Base-by-base conservation (phyloP, 2,329 filamentous ascomycete species). In the Torrubiella hemipterigena region DNA sequence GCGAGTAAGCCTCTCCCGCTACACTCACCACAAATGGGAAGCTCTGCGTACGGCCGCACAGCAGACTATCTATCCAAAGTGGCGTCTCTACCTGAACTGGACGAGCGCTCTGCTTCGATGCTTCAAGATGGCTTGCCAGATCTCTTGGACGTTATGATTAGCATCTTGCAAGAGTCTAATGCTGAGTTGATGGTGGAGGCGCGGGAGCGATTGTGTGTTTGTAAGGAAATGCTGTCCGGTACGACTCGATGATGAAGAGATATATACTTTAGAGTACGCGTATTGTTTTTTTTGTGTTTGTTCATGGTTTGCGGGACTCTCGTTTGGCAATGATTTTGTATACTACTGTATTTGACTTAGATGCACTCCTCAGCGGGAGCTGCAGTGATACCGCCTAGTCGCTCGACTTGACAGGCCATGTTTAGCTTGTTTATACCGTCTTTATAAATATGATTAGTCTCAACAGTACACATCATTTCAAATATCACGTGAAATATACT, bases 111-210 rank as follows among this genome's bases (percentile, higher is more conserved):
- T 42, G 60, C 66, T 28, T 67, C 71, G 47, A 75, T 75, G 16
- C 65, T 86, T 31, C 83, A 79, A 6, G 59, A 63, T 13, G 63
- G 64, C 0, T 37, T 69, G 30, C 53, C 59, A 2, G 61, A 61
- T 16, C 32, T 69, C 29, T 45, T 69, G 15, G 61, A 67, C 10
- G 51, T 57, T 5, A 46, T 69, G 35, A 51, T 53, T 24, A 43
- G 43, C 3, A 57, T 67, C 4, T 45, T 66, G n/a, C 48, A 51
- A 7, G 60, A 64, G 33, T 58, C 61, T 3, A 53, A 60, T 31
- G 64, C 59, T 65, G 85, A 93, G 56, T 49, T 94, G 27, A 56
- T 93, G 38, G 72, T 80, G 29, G 86, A 93, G 52, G 86, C 84
- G 20, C 74, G 74, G 25, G 69, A 71, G 19, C 60, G 87, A 39